These are phyloP conservation scores for Pyrus hybrid DNA, from an alignment of 331 rosid genomes.

Conservation along the genomic window DNA sequence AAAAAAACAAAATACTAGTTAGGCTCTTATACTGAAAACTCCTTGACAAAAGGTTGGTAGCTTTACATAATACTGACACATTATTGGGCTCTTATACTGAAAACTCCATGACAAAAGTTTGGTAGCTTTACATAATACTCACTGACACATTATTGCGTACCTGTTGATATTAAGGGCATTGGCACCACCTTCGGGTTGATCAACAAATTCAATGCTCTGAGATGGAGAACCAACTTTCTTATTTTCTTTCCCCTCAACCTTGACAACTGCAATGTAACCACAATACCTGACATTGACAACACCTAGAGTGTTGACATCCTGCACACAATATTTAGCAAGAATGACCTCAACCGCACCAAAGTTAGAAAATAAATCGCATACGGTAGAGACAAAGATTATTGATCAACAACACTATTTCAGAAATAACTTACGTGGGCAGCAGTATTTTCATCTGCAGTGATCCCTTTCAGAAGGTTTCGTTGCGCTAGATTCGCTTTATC, in stretches of 20 bases:
- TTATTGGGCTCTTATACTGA: neutral
- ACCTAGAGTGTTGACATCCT: conserved; percentile 82
- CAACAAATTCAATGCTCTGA: conserved; percentile 60
- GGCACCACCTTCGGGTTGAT: conserved; percentile 94
- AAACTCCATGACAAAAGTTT: neutral
- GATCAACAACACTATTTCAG: conserved; percentile 10
- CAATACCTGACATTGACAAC: conserved; percentile 75
- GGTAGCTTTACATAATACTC: neutral
- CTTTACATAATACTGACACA: neutral
- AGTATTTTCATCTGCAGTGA: conserved; percentile 97
- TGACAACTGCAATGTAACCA: conserved; percentile 71
- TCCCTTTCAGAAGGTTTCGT: conserved; percentile 85
- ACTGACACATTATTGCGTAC: conserved; percentile 22
- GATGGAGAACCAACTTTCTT: conserved; percentile 37
- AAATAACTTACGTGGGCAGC: conserved; percentile 85
- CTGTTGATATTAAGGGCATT: conserved; percentile 91
- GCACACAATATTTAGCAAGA: conserved; percentile 30
- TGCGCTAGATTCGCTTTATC: conserved; percentile 50
- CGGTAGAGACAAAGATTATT: neutral
- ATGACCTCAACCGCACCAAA: conserved; percentile 3
- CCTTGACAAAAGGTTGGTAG: neutral
- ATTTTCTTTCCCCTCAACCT: conserved; percentile 53
- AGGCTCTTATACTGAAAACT: neutral
- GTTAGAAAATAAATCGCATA: neutral
- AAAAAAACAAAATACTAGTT: conserved; percentile 20